Percentiles rank a stretch among this genome's conserved stretches.
phyloP scores from a whole-genome alignment of 1,139 yeast species.

The Taphrina confusa region DNA sequence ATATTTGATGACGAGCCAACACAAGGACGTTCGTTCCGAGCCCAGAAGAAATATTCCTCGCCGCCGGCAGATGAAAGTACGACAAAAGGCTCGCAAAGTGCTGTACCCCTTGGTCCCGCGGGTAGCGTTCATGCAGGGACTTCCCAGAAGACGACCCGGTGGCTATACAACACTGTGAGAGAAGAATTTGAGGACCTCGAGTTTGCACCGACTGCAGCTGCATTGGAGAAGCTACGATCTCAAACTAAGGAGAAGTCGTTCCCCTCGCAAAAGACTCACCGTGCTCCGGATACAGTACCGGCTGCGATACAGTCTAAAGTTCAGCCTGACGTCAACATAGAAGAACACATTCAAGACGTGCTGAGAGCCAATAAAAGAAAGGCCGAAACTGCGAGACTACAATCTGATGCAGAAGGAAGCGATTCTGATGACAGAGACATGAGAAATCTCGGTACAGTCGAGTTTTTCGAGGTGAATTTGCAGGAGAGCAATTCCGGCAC shows the following conservation, averaged over 20 bases:
- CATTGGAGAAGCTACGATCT: neutral
- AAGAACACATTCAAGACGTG: slow-evolving; percentile 10
- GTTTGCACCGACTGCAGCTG: slow-evolving; percentile 23
- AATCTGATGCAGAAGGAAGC: neutral
- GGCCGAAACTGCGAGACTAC: neutral
- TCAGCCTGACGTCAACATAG: neutral
- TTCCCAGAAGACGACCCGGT: neutral
- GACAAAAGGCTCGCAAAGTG: no score
- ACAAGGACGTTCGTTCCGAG: neutral
- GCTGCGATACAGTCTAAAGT: neutral
- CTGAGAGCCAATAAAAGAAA: slow-evolving; percentile 8
- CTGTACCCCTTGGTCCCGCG: no score
- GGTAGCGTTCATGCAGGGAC: no score
- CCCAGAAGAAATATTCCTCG: no score
- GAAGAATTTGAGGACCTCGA: slow-evolving; percentile 6
- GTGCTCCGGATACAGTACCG: neutral
- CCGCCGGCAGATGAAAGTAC: no score
- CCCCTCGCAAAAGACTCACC: no score
- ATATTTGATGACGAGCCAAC: neutral
- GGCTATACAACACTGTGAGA: neutral
- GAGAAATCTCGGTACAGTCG: slow-evolving; percentile 16
- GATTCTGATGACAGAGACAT: neutral
- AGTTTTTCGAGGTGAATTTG: slow-evolving; percentile 16
- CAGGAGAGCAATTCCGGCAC: neutral
- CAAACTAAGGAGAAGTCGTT: neutral